Evolutionary conservation across 768 basidiomycete species (phyloP).

Genomic region (Leucocoprinus sp.): DNA sequence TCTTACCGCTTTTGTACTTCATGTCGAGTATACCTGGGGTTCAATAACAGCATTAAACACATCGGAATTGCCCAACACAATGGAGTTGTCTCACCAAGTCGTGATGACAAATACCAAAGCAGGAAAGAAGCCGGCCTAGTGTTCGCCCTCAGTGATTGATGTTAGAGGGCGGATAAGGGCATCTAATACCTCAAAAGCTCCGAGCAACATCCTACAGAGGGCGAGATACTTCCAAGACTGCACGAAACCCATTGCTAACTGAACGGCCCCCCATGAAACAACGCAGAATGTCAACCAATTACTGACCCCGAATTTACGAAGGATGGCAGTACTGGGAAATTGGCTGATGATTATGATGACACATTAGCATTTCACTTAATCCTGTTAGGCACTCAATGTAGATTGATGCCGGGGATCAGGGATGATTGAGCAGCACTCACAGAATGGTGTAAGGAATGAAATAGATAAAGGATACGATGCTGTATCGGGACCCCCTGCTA

Average conservation of each 20-base stretch:
- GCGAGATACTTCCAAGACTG: conserved; percentile 32
- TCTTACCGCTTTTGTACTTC: conserved; percentile 42
- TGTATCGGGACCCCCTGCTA: conserved; percentile 32
- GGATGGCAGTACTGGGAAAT: conserved; percentile 34
- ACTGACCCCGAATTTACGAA: conserved; percentile 35
- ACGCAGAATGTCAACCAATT: conserved; percentile 35
- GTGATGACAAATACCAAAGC: conserved; percentile 41
- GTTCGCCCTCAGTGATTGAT: background rate
- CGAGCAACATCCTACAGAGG: conserved; percentile 33
- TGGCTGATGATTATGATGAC: conserved; percentile 21
- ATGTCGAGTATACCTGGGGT: conserved; percentile 39
- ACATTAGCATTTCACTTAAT: background rate
- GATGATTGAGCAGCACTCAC: conserved; percentile 21
- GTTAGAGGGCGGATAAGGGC: background rate
- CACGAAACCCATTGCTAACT: conserved; percentile 41
- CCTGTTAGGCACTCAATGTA: background rate
- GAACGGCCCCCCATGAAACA: conserved; percentile 35
- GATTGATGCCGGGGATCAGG: too few relatives aligned
- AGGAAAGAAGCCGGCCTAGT: conserved; percentile 46
- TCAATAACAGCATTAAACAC: background rate
- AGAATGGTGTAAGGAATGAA: conserved; percentile 41
- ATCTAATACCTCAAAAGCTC: conserved; percentile 31
- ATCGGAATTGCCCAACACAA: background rate
- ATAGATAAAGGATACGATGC: conserved; percentile 36
- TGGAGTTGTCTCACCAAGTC: conserved; percentile 30